Conservation (phyloP, 495 filamentous ascomycete species). For the Penicillium canescens region DNA sequence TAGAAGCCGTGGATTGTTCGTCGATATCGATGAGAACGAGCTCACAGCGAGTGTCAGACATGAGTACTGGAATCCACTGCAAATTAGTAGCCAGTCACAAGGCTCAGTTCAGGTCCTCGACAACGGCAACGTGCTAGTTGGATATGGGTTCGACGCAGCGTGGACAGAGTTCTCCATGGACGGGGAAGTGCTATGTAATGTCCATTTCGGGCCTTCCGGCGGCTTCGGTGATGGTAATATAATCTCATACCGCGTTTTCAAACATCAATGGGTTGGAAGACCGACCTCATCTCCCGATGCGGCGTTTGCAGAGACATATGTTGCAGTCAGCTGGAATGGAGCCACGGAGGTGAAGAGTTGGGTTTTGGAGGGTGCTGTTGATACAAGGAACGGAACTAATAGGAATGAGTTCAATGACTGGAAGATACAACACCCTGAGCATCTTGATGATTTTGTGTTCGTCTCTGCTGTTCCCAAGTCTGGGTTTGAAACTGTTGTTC, state of each 20-base stretch:
- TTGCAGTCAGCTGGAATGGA: slow-evolving; percentile 43
- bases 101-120: slow-evolving; percentile 47
- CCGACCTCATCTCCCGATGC: slow-evolving; percentile 31
- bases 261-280: slow-evolving; percentile 35
- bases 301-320: slow-evolving; percentile 23
- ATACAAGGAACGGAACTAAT: slow-evolving; percentile 3
- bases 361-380: slow-evolving; percentile 29
- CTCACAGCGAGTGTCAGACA: slow-evolving; percentile 39
- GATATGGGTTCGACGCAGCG: slow-evolving; percentile 48
- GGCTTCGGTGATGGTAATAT: slow-evolving; percentile 26
- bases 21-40: slow-evolving; percentile 40
- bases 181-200: slow-evolving; percentile 32
- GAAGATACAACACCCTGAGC: background rate
- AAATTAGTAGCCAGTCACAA: slow-evolving; percentile 40
- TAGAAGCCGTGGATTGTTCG: slow-evolving; percentile 39
- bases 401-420: slow-evolving; percentile 3
- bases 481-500: slow-evolving; percentile 36
- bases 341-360: slow-evolving; percentile 41
- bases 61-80: slow-evolving; percentile 34
- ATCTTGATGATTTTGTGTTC: slow-evolving; percentile 15
- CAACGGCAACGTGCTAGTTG: slow-evolving; percentile 47
- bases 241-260: slow-evolving; percentile 40
- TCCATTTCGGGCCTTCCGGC: slow-evolving; percentile 31
- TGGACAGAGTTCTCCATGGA: slow-evolving; percentile 46
- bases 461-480: slow-evolving; percentile 27